Evolutionary conservation across 1,139 yeast genomes (phyloP), one percentile per base, ranked within the genome.

Genomic region (Candida anutae): DNA sequence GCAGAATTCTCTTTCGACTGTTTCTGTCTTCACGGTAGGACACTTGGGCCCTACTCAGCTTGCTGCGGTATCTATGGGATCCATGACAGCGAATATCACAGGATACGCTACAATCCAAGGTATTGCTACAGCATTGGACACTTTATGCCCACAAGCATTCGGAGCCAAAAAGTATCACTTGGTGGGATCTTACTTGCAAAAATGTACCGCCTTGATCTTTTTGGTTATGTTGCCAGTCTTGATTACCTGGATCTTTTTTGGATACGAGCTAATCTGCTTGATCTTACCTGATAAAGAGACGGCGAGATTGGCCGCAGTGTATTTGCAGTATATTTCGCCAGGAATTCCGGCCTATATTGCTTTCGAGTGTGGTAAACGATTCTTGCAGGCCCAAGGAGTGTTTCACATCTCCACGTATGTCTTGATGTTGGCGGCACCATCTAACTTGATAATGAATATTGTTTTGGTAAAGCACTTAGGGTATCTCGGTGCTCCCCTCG

Each of bases 51-150:
- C 76, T 1, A 62, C 68, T 16, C 77, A 73, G 31, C 58, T 73
- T 33, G 78, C 77, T 3, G 78, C 78, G 3, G 77, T 72, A 13
- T 67, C 75, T 2, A 60, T 73, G 58, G 78, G 78, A n/a, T 64
- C 76, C 3, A 73, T 73, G 78, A 69, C 76, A 9, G 74, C 75
- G 4, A 72, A 70, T 37, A 72, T 73, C 25, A 65, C 77, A 3
- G 77, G 77, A 6, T 70, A 71, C 37, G 73, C 77, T 3, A 63
- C 74, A 10, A 72, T 72, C 30, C 73, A 71, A 31, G 79, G 79
- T 26, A 58, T 73, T 21, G 74, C 95, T 0, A 85, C 95, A 0
- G 75, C 94, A 14, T 61, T 87, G 31, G 96, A 87, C 46, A 85
- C 95, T 0, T 58, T 87, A 22, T 84, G 95, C 43, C 77, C 78